Evolutionary conservation across 495 filamentous ascomycete genomes (phyloP), one percentile per base, ranked within the genome.

Genomic region (Penicillium simplicissimum): DNA sequence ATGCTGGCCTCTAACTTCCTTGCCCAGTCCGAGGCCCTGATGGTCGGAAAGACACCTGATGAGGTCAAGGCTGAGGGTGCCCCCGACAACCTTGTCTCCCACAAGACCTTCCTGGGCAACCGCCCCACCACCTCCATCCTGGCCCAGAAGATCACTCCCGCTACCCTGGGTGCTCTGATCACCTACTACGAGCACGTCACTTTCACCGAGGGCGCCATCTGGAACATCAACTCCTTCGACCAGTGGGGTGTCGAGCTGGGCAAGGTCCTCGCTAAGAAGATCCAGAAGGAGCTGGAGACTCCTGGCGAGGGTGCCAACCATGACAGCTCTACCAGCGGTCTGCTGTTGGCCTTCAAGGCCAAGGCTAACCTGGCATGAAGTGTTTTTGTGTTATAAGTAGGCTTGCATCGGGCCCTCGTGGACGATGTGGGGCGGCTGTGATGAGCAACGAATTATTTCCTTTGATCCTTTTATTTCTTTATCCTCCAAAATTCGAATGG

Each of bases 1-100:
- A 98, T 98, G 95, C 85, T 98, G 59, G 95, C 95, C 28, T 96
- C 92, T 68, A 98, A 98, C 82, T 98, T 96, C 85, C 90, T 98
- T 57, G 95, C 95, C 42, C 95, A 98, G 81, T 87, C 96, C 23
- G 95, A 98, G 81, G 95, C 95, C 34, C 83, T 98, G 68, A 98
- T 98, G 95, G 92, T 98, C 56, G 95, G 95, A 71, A 98, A 98
- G 86, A 93, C 89, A 58, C 84, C 88, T 55, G 92, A 93, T 42
- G 81, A 97, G 78, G 92, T 98, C 63, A 89, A 91, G 76, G 85
- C 89, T 35, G 95, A 98, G 78, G 90, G 90, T 56, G 90, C 92
- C 3, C 82, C 92, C 21, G 88, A 93, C 56, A 81, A 90, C 58
- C 83, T 98, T 21, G 87, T 96, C 37, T 86, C 92, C n/a, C 95